Evolutionary conservation across 169 alveolate species (phyloP), one percentile per base, ranked within the genome.

Genomic region (Plasmodium cynomolgi): DNA sequence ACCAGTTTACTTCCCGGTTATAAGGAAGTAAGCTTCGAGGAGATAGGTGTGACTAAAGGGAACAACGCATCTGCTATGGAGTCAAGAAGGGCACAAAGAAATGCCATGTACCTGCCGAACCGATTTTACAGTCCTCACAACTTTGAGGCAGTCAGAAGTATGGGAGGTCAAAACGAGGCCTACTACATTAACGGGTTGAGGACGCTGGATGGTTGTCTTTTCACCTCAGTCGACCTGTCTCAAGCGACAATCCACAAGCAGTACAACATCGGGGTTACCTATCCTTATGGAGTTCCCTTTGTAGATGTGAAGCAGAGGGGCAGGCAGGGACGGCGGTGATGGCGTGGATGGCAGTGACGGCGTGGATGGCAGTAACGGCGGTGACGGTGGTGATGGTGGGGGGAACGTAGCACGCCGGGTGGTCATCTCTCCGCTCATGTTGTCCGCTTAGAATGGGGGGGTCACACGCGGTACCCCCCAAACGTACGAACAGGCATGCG

Each of bases 201-300:
- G 31, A 37, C 62, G 4, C 23, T 86, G 81, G 41, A 77, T 37
- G 81, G 81, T 77, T 86, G 5, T 54, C 81, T 86, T 20, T 86
- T 47, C 41, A 86, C 93, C 26, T 86, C 93, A 5, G 20, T 84
- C n/a, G 93, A 86, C 31, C 6, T 77, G 44, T 34, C 93, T 33
- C 71, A 31, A 11, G 93, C 86, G 11, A 86, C 72, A 23, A 75
- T 86, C 34, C 82, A 86, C 47, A 39, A 71, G 41, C 93, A 86
- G 83, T 75, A 37, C 47, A 86, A 86, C 20, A 79, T 74, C 62
- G 85, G 54, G 37, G 93, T 86, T 54, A 50, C 93, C 26, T 86
- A 86, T 20, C 93, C 93, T 2, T 86, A 86, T 37, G 93, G 93
- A 5, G 93, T 86, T 37, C 93, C 93, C 44, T 74, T 50, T 37